Base-by-base conservation (phyloP, 257 asterid species). In the Nyctanthes arbortristis region DNA sequence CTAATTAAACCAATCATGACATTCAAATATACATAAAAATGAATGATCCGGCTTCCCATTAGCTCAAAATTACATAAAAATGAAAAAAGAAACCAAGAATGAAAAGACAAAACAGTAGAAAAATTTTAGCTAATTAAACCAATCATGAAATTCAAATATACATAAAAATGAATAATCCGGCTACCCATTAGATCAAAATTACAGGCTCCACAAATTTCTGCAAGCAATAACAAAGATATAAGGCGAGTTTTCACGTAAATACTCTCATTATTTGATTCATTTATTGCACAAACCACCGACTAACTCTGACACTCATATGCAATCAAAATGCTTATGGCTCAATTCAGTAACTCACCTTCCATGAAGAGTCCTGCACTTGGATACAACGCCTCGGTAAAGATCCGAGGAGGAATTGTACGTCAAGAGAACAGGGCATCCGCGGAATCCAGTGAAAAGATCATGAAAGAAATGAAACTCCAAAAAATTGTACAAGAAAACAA, bases 391-490 rank as follows among this genome's bases (percentile, higher is more conserved):
- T 61, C 81, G 84, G 68, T 87, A 89, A 18, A 87, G 57, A 60
- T 80, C 81, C 1, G 94, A 89, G 77, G 79, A 72, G 2, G 88
- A 78, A 62, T 79, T 63, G 67, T 79, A 85, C 49, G 92, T 84
- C 74, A 89, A 64, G 22, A 54, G 67, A 29, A 89, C 76, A 2
- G 85, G 87, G 13, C 67, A 67, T 43, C 96, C 96, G 0, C 90
- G 90, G 67, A 87, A 85, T 49, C 90, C 94, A 61, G 81, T 71
- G 36, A 81, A 69, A 39, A 89, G 70, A 75, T 89, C 93, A 72
- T 84, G 84, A 32, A 86, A 45, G 22, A 89, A 68, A 79, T 89
- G 96, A 24, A 84, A 71, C 76, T 89, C 96, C 84, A 89, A 74
- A 67, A 84, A 87, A 77, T 87, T 86, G 87, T 89, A 89, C 79